Evolutionary conservation across 768 basidiomycete species (phyloP).

Genomic region (Amanita molliuscula): DNA sequence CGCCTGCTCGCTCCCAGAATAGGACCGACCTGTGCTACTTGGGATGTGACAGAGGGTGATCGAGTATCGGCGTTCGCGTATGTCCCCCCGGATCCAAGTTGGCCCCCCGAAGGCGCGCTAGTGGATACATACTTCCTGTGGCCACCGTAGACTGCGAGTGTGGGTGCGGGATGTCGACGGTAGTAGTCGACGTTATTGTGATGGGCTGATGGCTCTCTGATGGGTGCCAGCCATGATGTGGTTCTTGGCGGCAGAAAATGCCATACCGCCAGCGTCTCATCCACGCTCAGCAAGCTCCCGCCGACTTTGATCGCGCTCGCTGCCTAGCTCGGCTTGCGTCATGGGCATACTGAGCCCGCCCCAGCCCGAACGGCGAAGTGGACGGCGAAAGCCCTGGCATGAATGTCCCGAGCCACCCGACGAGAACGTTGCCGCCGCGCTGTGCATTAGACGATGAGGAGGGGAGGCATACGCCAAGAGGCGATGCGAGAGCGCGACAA

Average conservation of each 20-base stretch:
- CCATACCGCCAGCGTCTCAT: constrained; percentile 57
- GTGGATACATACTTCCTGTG: constrained; percentile 4
- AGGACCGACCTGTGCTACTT: constrained; percentile 4
- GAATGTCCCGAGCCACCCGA: background rate
- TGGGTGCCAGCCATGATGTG: constrained; percentile 14
- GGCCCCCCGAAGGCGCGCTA: constrained; percentile 14
- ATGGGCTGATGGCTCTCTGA: background rate
- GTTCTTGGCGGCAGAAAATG: constrained; percentile 38
- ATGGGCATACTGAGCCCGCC: constrained; percentile 5
- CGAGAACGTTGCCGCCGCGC: constrained; percentile 1
- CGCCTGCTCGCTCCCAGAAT: constrained; percentile 2
- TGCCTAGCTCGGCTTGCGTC: constrained; percentile 23
- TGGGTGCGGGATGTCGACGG: background rate
- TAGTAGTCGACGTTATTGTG: background rate
- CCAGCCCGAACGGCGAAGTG: constrained; percentile 4
- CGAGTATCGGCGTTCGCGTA: constrained; percentile 12
- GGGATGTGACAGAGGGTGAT: constrained; percentile 6
- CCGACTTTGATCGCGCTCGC: constrained; percentile 49
- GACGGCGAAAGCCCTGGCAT: constrained; percentile 4
- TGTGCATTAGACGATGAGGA: constrained; percentile 5
- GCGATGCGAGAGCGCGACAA: constrained; percentile 52
- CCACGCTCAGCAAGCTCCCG: constrained; percentile 49
- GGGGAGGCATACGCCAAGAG: constrained; percentile 48
- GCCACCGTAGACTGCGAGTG: background rate
- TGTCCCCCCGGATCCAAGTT: background rate